phyloP scores from a whole-genome alignment of 2,329 filamentous ascomycete species.

The Nakataea oryzae region DNA sequence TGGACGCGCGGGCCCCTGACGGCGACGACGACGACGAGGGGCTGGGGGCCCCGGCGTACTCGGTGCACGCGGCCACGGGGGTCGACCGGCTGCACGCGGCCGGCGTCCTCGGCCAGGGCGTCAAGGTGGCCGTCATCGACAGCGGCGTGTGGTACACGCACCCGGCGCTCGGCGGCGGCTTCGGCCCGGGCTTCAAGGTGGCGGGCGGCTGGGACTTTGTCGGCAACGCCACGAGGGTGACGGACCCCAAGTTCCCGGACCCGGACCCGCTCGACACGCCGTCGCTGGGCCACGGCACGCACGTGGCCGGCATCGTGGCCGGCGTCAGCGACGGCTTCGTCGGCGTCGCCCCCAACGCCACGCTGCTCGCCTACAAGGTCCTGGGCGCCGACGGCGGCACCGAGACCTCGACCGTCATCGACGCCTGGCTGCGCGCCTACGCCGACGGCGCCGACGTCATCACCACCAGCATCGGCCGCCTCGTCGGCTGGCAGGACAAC shows the following conservation, averaged over 20 bases:
- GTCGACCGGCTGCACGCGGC: slow-evolving; percentile 9
- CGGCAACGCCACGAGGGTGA: neutral
- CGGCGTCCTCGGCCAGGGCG: slow-evolving; percentile 6
- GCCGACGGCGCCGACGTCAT: slow-evolving; percentile 28
- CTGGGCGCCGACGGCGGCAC: slow-evolving; percentile 10
- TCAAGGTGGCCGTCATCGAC: slow-evolving; percentile 6
- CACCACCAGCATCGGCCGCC: slow-evolving; percentile 11
- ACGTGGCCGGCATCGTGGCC: slow-evolving; percentile 16
- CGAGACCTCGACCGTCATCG: slow-evolving; percentile 19
- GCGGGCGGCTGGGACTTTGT: slow-evolving; percentile 7
- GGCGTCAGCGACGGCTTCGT: slow-evolving; percentile 9
- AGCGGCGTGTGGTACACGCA: slow-evolving; percentile 6
- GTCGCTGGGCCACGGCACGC: slow-evolving; percentile 15
- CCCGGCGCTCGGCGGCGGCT: slow-evolving; percentile 8
- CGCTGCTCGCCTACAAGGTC: slow-evolving; percentile 15
- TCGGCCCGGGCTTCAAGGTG: slow-evolving; percentile 8
- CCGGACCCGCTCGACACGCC: slow-evolving; percentile 11
- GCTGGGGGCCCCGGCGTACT: neutral
- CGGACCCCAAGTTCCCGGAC: slow-evolving; percentile 5
- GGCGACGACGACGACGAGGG: no score
- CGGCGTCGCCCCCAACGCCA: slow-evolving; percentile 18
- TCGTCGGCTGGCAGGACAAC: slow-evolving; percentile 17
- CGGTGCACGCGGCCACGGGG: slow-evolving; percentile 9
- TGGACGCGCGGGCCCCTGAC: neutral
- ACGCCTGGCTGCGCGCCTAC: slow-evolving; percentile 23